Evolutionary conservation across 1,284 basidiomycete genomes (phyloP).

Genomic region (Fomitopsis palustris): DNA sequence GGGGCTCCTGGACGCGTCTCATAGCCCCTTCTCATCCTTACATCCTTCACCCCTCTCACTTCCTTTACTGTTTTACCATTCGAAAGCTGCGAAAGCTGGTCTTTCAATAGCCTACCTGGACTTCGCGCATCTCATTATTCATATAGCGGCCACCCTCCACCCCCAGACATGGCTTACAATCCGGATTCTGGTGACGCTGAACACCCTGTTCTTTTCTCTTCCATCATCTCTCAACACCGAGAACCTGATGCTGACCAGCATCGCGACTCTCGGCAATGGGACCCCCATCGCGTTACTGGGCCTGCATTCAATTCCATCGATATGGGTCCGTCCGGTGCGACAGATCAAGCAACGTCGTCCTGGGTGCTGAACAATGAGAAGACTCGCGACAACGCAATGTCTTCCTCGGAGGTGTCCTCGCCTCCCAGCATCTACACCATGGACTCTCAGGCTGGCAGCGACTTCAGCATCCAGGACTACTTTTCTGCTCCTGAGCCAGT

Average conservation of each 20-base stretch:
- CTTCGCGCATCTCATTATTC: not conserved
- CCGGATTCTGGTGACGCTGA: not conserved
- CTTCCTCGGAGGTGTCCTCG: not conserved
- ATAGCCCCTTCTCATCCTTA: not conserved
- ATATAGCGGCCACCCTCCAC: not conserved
- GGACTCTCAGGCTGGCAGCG: not conserved
- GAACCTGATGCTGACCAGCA: not conserved
- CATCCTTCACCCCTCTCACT: not conserved
- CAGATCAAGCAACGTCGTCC: not conserved
- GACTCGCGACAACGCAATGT: not conserved
- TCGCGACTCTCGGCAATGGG: not conserved
- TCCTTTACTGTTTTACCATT: too few relatives aligned
- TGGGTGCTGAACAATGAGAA: not conserved
- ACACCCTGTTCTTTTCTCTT: too few relatives aligned
- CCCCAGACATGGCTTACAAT: not conserved
- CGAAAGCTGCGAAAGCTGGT: conserved; percentile 11
- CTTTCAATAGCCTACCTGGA: not conserved
- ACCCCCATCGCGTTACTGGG: not conserved
- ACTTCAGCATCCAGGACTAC: not conserved
- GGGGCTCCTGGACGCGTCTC: not conserved
- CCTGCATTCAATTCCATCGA: not conserved
- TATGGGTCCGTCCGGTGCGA: not conserved
- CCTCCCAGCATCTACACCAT: not conserved
- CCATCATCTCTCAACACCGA: not conserved
- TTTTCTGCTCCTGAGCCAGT: not conserved